Conservation (phyloP, 305 asterid species). For the Plantago lanceolata region DNA sequence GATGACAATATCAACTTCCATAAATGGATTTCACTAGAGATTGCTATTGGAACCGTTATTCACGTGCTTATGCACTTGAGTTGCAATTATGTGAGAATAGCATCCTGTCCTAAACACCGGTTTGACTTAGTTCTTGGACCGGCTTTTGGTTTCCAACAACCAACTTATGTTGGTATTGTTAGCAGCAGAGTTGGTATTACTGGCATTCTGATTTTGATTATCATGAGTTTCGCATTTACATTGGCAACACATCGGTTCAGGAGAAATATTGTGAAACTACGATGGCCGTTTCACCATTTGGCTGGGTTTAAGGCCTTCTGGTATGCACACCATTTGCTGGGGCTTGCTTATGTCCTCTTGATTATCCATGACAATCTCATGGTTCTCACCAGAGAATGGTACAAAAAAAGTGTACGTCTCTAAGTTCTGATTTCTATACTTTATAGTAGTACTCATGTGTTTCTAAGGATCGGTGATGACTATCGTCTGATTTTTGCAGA, state of each 20-base stretch:
- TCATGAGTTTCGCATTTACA: constrained; percentile 64
- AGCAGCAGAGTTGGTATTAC: constrained; percentile 46
- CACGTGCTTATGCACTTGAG: constrained; percentile 46
- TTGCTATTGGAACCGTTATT: constrained; percentile 37
- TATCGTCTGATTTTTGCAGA: constrained; percentile 35
- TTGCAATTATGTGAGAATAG: constrained; percentile 62
- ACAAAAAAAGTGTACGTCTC: constrained; percentile 57
- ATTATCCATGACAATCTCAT: constrained; percentile 70
- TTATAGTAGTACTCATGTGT: neutral
- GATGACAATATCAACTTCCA: constrained; percentile 92
- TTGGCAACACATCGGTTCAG: constrained; percentile 70
- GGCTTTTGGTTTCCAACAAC: constrained; percentile 46
- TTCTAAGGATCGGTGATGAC: neutral
- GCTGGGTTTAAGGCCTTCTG: constrained; percentile 91
- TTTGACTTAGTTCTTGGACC: constrained; percentile 46
- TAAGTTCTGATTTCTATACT: neutral
- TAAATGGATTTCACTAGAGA: constrained; percentile 51
- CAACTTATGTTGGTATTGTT: constrained; percentile 44
- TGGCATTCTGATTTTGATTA: constrained; percentile 53
- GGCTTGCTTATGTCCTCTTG: constrained; percentile 57
- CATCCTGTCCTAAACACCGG: constrained; percentile 45
- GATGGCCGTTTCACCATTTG: constrained; percentile 56
- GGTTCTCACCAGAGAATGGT: constrained; percentile 63
- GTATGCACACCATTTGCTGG: constrained; percentile 90
- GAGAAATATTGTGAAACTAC: constrained; percentile 62